Percentiles rank a stretch among this genome's conserved stretches.
These are phyloP conservation scores for Penicillium polonicum DNA, from an alignment of 2,329 filamentous ascomycete species.

Conservation along the genomic window DNA sequence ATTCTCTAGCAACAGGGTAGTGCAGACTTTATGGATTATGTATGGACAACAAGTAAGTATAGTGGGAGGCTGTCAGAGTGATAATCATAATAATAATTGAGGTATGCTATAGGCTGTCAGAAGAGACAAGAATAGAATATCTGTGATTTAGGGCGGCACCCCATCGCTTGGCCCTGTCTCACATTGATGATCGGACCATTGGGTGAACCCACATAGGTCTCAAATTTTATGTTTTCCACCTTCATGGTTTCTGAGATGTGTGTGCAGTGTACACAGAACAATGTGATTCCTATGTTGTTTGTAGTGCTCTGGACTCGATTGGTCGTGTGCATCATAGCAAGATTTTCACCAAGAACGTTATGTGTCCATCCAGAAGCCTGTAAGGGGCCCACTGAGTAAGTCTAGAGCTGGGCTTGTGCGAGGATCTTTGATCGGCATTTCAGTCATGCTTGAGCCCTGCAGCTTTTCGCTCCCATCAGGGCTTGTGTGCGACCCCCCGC, in stretches of 20 bases:
- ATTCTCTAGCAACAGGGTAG: not conserved
- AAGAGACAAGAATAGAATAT: constrained; percentile 6
- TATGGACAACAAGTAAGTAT: not conserved
- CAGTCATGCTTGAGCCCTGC: constrained; percentile 2
- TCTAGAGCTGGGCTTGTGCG: constrained; percentile 10
- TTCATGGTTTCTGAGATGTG: not conserved
- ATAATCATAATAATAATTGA: not conserved
- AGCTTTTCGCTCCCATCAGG: not conserved
- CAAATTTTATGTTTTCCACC: not conserved
- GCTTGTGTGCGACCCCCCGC: not conserved
- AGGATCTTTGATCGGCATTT: constrained; percentile 14
- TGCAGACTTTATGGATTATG: not conserved
- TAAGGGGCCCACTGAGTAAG: constrained; percentile 12
- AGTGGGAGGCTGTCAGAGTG: not conserved
- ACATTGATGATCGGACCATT: constrained; percentile 16
- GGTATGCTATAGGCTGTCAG: not conserved
- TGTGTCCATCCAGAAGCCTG: constrained; percentile 11
- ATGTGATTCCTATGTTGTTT: not conserved
- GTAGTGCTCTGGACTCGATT: not conserved
- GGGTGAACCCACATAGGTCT: constrained; percentile 1
- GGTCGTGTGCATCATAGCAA: not conserved
- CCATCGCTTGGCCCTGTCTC: constrained; percentile 20
- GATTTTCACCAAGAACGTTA: constrained; percentile 1
- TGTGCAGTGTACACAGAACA: not conserved
- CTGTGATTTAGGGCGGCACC: not conserved